Evolutionary conservation across 331 rosid genomes (phyloP).

Genomic region (Malus hybrid): DNA sequence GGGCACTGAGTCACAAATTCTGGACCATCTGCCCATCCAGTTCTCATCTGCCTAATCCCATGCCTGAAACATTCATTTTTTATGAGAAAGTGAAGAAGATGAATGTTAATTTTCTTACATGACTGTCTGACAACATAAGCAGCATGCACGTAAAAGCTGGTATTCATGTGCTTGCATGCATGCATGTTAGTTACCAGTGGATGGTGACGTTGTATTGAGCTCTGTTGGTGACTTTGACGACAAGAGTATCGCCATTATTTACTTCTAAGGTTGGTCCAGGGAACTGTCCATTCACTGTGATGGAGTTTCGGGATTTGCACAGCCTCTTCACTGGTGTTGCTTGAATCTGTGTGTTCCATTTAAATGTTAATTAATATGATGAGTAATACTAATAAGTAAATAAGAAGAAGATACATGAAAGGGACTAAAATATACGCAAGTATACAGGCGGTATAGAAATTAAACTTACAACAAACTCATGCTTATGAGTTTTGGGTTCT

Average conservation of each 20-base stretch:
- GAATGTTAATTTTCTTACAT: background rate
- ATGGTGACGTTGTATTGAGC: conserved; percentile 75
- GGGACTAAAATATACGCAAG: background rate
- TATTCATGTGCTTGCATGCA: no score
- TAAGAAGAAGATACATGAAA: background rate
- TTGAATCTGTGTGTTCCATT: conserved; percentile 37
- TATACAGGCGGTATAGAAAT: background rate
- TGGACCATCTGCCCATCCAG: conserved; percentile 93
- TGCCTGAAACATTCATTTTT: conserved; percentile 38
- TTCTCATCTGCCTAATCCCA: conserved; percentile 69
- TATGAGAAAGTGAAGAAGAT: background rate
- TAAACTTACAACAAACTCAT: conserved; percentile 59
- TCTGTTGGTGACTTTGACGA: conserved; percentile 61
- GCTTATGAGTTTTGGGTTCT: conserved; percentile 40
- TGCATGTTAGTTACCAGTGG: conserved; percentile 44
- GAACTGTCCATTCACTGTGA: conserved; percentile 66
- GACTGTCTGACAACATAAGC: background rate
- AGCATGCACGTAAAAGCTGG: no score
- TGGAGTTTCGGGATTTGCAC: conserved; percentile 64
- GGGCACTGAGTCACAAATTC: conserved; percentile 91
- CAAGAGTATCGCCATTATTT: conserved; percentile 68
- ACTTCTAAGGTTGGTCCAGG: conserved; percentile 86
- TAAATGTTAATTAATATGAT: background rate
- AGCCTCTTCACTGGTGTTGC: conserved; percentile 96
- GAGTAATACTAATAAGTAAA: background rate